These are phyloP conservation scores for Claviceps paspali DNA, from an alignment of 2,329 filamentous ascomycete species.

Conservation along the genomic window DNA sequence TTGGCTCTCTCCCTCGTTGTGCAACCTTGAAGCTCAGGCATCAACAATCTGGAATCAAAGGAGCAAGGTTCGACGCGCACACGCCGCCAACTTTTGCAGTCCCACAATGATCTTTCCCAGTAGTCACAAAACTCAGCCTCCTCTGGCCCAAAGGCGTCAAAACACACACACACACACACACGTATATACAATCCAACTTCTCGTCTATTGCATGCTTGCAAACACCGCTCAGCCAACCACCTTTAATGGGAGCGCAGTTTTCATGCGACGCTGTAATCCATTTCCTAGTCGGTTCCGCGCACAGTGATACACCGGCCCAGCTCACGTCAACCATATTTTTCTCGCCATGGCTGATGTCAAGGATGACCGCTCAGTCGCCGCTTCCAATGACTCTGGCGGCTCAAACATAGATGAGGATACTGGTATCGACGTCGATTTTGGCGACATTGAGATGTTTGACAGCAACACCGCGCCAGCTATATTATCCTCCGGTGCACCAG, in stretches of 20 bases:
- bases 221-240: slow-evolving; percentile 14
- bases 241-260: slow-evolving; percentile 14
- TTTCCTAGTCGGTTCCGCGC: background rate
- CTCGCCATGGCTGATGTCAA: slow-evolving; percentile 12
- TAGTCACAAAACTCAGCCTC: slow-evolving; percentile 5
- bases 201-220: no score
- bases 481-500: slow-evolving; percentile 18
- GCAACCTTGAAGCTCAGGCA: slow-evolving; percentile 11
- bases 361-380: slow-evolving; percentile 10
- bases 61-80: slow-evolving; percentile 1
- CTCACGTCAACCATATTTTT: slow-evolving; percentile 3
- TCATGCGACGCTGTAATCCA: slow-evolving; percentile 9
- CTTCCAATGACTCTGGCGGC: slow-evolving; percentile 13
- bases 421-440: slow-evolving; percentile 18
- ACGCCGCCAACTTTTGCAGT: slow-evolving; percentile 6
- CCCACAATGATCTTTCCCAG: slow-evolving; percentile 13
- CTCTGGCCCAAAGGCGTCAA: no score
- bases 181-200: no score
- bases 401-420: slow-evolving; percentile 9
- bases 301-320: slow-evolving; percentile 2
- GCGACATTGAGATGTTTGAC: slow-evolving; percentile 23
- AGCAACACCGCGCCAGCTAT: slow-evolving; percentile 18
- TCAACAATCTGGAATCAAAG: background rate
- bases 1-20: background rate
- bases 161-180: no score